These are phyloP conservation scores for Hsuehochloa calcarea DNA, from an alignment of 176 grass and related monocot species.

Conservation along the genomic window DNA sequence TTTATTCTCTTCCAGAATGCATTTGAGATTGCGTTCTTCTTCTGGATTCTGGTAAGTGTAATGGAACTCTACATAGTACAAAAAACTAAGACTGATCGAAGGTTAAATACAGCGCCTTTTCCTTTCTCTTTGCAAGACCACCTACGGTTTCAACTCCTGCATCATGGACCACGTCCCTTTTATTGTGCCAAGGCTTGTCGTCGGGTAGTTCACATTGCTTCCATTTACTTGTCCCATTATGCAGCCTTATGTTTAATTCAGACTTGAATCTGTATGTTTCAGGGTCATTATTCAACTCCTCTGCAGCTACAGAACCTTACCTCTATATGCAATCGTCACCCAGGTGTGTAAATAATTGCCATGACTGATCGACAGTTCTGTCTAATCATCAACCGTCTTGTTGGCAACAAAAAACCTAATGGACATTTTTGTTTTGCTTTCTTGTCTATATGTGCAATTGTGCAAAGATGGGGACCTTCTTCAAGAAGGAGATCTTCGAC, in stretches of 20 bases:
- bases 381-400: background rate
- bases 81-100: background rate
- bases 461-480: slow-evolving; percentile 74
- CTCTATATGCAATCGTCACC: slow-evolving; percentile 81
- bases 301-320: slow-evolving; percentile 91
- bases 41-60: slow-evolving; percentile 85
- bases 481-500: slow-evolving; percentile 80
- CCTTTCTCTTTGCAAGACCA: slow-evolving; percentile 47
- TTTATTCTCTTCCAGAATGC: slow-evolving; percentile 96
- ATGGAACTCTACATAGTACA: background rate
- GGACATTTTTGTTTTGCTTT: background rate
- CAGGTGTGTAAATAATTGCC: slow-evolving; percentile 39
- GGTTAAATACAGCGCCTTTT: background rate
- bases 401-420: background rate
- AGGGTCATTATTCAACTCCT: slow-evolving; percentile 71
- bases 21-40: slow-evolving; percentile 92
- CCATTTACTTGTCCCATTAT: background rate
- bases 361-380: background rate
- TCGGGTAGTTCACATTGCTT: slow-evolving; percentile 47
- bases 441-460: background rate
- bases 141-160: slow-evolving; percentile 82
- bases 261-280: background rate
- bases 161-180: slow-evolving; percentile 78
- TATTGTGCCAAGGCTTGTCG: slow-evolving; percentile 70
- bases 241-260: background rate